These are phyloP conservation scores for Acrasis kona DNA, from an alignment of 78 protist species.

Conservation along the genomic window DNA sequence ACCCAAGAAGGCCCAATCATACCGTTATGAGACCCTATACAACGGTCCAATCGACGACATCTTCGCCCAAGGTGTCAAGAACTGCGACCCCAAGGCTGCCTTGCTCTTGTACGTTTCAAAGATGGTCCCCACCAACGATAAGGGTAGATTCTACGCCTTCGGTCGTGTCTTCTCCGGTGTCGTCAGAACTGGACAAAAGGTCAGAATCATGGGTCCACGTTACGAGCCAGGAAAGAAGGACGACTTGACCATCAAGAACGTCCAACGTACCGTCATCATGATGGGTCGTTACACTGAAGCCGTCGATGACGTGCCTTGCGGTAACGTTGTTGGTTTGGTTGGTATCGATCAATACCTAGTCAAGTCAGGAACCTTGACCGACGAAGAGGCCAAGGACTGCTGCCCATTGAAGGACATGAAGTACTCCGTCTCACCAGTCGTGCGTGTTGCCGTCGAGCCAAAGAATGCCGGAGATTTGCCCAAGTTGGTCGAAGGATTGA, in stretches of 20 bases:
- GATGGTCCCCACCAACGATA: slow-evolving; percentile 98
- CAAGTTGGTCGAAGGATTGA: slow-evolving; percentile 98
- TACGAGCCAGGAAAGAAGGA: slow-evolving; percentile 89
- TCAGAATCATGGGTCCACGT: slow-evolving; percentile 95
- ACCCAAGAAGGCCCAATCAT: slow-evolving; percentile 90
- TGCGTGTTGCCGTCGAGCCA: slow-evolving; percentile 97
- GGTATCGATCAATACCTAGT: slow-evolving; percentile 97
- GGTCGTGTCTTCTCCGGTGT: slow-evolving; percentile 99
- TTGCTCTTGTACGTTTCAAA: slow-evolving; percentile 96
- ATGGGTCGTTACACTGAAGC: slow-evolving; percentile 94
- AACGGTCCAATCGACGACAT: slow-evolving; percentile 90
- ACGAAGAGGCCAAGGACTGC: slow-evolving; percentile 91
- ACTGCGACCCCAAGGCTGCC: slow-evolving; percentile 92
- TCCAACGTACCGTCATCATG: slow-evolving; percentile 98
- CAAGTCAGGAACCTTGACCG: slow-evolving; percentile 97
- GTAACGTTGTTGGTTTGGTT: slow-evolving; percentile 94
- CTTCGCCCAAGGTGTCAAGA: slow-evolving; percentile 53
- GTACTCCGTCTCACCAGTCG: slow-evolving; percentile 99
- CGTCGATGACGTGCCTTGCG: slow-evolving; percentile 84
- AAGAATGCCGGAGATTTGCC: slow-evolving; percentile 93
- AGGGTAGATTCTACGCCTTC: slow-evolving; percentile 98
- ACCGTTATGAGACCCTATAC: slow-evolving; percentile 89
- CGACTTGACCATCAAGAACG: slow-evolving; percentile 81
- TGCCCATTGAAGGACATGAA: slow-evolving; percentile 91
- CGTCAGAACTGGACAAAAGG: slow-evolving; percentile 85